phyloP scores from a whole-genome alignment of 2,329 filamentous ascomycete species.

The Lachnellula arida region DNA sequence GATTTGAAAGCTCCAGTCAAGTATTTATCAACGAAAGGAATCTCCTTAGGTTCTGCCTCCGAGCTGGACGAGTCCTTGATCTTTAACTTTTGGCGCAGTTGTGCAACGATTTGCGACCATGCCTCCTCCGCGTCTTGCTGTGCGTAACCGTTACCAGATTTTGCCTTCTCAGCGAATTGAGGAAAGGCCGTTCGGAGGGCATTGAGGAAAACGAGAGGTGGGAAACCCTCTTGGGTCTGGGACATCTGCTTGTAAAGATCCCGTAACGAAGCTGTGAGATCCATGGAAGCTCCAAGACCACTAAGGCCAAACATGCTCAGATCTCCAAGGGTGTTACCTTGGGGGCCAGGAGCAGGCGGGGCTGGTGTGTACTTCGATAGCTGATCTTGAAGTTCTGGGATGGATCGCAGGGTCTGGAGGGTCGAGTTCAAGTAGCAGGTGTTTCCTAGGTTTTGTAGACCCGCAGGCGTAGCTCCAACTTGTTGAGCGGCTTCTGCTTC shows the following conservation, averaged over 20 bases:
- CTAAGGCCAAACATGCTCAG: slow-evolving; percentile 47
- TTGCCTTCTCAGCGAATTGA: slow-evolving; percentile 87
- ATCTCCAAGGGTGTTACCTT: slow-evolving; percentile 34
- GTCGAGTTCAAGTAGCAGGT: slow-evolving; percentile 99
- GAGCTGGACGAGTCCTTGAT: slow-evolving; percentile 46
- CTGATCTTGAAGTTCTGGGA: slow-evolving; percentile 85
- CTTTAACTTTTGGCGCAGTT: slow-evolving; percentile 73
- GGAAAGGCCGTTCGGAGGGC: slow-evolving; percentile 76
- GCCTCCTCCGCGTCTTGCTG: slow-evolving; percentile 98
- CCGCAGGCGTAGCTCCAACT: slow-evolving; percentile 80
- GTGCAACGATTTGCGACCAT: slow-evolving; percentile 90
- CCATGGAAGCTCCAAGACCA: slow-evolving; percentile 43
- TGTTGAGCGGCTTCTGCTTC: slow-evolving; percentile 83
- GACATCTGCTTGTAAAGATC: slow-evolving; percentile 87
- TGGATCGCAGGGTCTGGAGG: slow-evolving; percentile 80
- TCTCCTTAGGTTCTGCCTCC: slow-evolving; percentile 49
- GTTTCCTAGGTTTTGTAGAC: slow-evolving; percentile 88
- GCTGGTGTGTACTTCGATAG: slow-evolving; percentile 57
- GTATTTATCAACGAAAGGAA: slow-evolving; percentile 85
- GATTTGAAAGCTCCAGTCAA: slow-evolving; percentile 79
- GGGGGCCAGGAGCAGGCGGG: slow-evolving; percentile 21
- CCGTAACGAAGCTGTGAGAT: slow-evolving; percentile 72
- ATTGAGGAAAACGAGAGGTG: slow-evolving; percentile 76
- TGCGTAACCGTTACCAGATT: slow-evolving; percentile 79
- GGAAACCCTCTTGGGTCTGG: slow-evolving; percentile 81